Evolutionary conservation across 23 red algal genomes (phyloP), one percentile per base, ranked within the genome.

Genomic region (Agarophyton chilense): DNA sequence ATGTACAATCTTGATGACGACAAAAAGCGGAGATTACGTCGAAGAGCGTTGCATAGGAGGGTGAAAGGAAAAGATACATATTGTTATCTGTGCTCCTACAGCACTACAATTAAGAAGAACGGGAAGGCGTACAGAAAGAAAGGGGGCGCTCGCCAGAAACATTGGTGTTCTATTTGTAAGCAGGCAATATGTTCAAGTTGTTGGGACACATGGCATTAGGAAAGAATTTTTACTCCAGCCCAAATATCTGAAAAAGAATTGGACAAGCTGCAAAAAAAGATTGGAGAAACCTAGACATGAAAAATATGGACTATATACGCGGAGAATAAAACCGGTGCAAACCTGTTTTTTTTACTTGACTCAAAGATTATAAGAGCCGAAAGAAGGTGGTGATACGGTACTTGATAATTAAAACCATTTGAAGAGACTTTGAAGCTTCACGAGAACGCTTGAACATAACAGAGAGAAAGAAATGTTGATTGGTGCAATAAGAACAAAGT

Each of bases 1-100:
- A 62, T 13, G 56, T 62, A 62, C 56, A 62, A 9, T 62, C 28
- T 8, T 13, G 10, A 9, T 13, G 78, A 50, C 25, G 52, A 82
- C 29, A 40, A 42, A 24, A 55, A 29, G 0, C 12, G 78, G 25
- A 54, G n/a, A n/a, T n/a, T n/a, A 2, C 0, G 26, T 82, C 16
- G 1, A n/a, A 65, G 19, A 29, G 54, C 33, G 25, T 33, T 14
- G 24, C 78, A 82, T 47, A 34, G 32, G n/a, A 82, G 40, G 28
- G 47, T 82, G 18, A 82, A 82, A 0, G 78, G 78, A 19, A 83
- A 68, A 2, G 17, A 60, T n/a, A 83, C 38, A 38, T 83, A 83
- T 1, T 83, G 58, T 2, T 66, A 1, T 44, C 40, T 83, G 6
- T 83, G 79, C 40, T 83, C 0, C 22, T 83, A 83, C 57, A 83